Percentiles rank a stretch among this genome's conserved stretches.
phyloP scores from a whole-genome alignment of 129 eudicot genomes.

The Flaveria bidentis region DNA sequence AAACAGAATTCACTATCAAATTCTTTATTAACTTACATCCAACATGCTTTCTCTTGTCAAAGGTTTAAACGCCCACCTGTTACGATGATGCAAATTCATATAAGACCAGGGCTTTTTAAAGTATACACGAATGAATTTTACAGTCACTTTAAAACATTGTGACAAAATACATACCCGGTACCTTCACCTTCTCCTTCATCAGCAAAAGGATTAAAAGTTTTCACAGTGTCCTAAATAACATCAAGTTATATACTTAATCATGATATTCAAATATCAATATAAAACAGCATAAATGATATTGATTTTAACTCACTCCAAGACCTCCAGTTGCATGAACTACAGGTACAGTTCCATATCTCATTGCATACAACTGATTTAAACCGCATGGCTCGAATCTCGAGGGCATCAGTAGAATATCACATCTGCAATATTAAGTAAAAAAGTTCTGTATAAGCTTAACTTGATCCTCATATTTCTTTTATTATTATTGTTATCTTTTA shows the following conservation, averaged over 20 bases:
- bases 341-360: slow-evolving; percentile 92
- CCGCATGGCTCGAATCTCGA: slow-evolving; percentile 98
- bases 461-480: background rate
- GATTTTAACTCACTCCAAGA: slow-evolving; percentile 66
- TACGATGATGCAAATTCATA: background rate
- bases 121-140: background rate
- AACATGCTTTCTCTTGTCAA: slow-evolving; percentile 13
- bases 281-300: background rate
- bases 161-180: slow-evolving; percentile 1
- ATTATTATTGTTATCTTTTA: background rate
- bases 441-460: background rate
- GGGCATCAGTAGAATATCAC: slow-evolving; percentile 87
- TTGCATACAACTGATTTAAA: slow-evolving; percentile 86
- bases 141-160: background rate
- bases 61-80: slow-evolving; percentile 14
- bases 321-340: slow-evolving; percentile 92
- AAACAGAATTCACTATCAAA: too few relatives aligned
- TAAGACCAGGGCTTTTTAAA: background rate
- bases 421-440: slow-evolving; percentile 47
- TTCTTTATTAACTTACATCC: slow-evolving; percentile 19
- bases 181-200: slow-evolving; percentile 17
- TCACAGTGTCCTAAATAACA: slow-evolving; percentile 2
- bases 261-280: background rate
- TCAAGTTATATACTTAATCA: background rate
- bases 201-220: slow-evolving; percentile 6